Evolutionary conservation across 2,329 filamentous ascomycete genomes (phyloP).

Genomic region (Stylonectria norvegica): DNA sequence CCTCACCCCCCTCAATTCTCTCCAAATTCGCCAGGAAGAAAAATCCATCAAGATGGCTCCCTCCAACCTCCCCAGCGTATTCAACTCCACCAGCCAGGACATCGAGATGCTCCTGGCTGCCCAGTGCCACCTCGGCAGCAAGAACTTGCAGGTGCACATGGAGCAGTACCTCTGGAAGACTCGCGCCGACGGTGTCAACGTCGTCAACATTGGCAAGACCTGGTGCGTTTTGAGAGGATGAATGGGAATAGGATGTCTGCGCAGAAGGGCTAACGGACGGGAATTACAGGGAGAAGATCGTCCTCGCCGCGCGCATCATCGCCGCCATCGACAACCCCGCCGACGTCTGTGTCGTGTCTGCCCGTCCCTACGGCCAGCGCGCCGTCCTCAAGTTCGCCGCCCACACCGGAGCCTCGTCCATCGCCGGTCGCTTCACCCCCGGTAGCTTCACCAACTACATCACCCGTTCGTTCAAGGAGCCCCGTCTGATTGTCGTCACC

Average conservation of each 20-base stretch:
- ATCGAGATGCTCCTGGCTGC: slow-evolving; percentile 99
- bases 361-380: slow-evolving; percentile 98
- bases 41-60: slow-evolving; percentile 82
- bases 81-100: slow-evolving; percentile 97
- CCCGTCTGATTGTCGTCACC: slow-evolving; percentile 98
- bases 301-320: slow-evolving; percentile 97
- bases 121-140: slow-evolving; percentile 93
- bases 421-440: slow-evolving; percentile 99
- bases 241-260: slow-evolving; percentile 2
- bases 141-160: slow-evolving; percentile 99
- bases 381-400: slow-evolving; percentile 99
- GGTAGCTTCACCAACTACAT: slow-evolving; percentile 99
- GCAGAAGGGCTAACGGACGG: slow-evolving; percentile 20
- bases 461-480: slow-evolving; percentile 99
- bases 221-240: slow-evolving; percentile 62
- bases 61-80: slow-evolving; percentile 86
- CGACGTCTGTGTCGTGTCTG: slow-evolving; percentile 98
- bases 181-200: slow-evolving; percentile 95
- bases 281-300: slow-evolving; percentile 89
- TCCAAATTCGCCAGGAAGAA: slow-evolving; percentile 34
- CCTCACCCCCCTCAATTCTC: slow-evolving; percentile 26
- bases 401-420: slow-evolving; percentile 96
- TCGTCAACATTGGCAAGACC: slow-evolving; percentile 99
- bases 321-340: slow-evolving; percentile 98
- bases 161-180: slow-evolving; percentile 99